These are phyloP conservation scores for Climacium dendroides DNA, from an alignment of 225 moss, liverwort and hornwort genomes.

Conservation along the genomic window DNA sequence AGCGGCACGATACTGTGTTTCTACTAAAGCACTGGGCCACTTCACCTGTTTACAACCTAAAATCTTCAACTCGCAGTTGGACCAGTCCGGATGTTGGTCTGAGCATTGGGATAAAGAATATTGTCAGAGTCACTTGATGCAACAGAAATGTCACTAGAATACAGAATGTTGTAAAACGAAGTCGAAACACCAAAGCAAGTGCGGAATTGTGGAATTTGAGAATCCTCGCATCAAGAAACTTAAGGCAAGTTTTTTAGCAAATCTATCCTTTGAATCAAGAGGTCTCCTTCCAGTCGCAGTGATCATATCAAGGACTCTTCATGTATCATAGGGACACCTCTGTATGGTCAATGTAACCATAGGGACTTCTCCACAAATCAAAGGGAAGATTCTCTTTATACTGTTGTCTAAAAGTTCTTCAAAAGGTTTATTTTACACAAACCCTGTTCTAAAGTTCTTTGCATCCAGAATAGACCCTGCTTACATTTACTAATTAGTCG, in stretches of 20 bases:
- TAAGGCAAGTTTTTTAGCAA: not conserved
- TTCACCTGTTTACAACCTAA: conserved; percentile 56
- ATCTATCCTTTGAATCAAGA: not conserved
- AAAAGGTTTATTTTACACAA: not conserved
- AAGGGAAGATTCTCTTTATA: not conserved
- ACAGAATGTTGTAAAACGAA: not conserved
- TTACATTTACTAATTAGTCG: conserved; percentile 75
- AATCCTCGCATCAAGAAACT: not conserved
- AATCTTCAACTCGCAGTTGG: conserved; percentile 63
- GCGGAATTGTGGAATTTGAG: not conserved
- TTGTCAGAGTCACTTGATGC: not conserved
- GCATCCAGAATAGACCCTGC: not conserved
- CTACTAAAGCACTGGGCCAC: conserved; percentile 56
- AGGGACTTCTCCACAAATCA: not conserved
- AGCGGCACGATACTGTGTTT: conserved; percentile 39
- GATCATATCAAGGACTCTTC: not conserved
- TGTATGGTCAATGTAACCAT: not conserved
- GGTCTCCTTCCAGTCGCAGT: not conserved
- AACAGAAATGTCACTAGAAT: not conserved
- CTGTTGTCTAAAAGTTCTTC: not conserved
- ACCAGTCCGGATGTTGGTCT: conserved; percentile 66
- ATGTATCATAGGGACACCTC: not conserved
- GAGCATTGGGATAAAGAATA: not conserved
- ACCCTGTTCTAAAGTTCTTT: not conserved
- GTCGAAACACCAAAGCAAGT: not conserved